A percentile compares a stretch with the other conserved stretches of the same genome.
Evolutionary conservation across 345 rosid genomes (phyloP).

Genomic region (Lepidium africanum): DNA sequence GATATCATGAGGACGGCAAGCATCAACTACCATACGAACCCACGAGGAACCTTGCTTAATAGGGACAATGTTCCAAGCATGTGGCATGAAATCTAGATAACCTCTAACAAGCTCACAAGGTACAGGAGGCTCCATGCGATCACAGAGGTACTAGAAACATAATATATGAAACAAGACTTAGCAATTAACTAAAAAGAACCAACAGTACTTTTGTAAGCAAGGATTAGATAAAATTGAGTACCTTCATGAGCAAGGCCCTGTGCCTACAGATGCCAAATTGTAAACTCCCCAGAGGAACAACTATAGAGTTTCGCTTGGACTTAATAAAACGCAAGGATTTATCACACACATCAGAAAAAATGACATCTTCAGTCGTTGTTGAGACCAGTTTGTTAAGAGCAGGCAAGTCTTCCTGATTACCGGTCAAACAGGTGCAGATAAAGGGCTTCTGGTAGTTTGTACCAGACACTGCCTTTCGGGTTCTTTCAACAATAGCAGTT

Average conservation of each 20-base stretch:
- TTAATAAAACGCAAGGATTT: constrained; percentile 63
- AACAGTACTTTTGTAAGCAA: too few species aligned
- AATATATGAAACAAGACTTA: constrained; percentile 16
- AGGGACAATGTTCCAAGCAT: constrained; percentile 85
- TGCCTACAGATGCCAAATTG: constrained; percentile 94
- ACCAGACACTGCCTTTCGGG: constrained; percentile 72
- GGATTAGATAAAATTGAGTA: constrained; percentile 13
- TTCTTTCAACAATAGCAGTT: constrained; percentile 53
- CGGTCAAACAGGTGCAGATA: constrained; percentile 86
- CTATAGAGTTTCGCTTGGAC: constrained; percentile 52
- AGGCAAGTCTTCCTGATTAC: constrained; percentile 40
- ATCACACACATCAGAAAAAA: constrained; percentile 71
- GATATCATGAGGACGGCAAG: constrained; percentile 84
- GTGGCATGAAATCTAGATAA: constrained; percentile 84
- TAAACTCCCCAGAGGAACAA: constrained; percentile 80
- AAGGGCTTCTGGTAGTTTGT: constrained; percentile 79
- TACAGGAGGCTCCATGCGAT: constrained; percentile 87
- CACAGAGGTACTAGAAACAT: constrained; percentile 73
- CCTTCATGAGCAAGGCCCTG: constrained; percentile 92
- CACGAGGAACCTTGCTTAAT: constrained; percentile 52
- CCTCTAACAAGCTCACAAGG: constrained; percentile 99
- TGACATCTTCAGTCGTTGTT: constrained; percentile 41
- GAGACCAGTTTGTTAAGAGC: constrained; percentile 31
- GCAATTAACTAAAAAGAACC: neutral
- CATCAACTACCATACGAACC: constrained; percentile 89